A percentile compares a stretch with the other conserved stretches of the same genome.
Conservation (phyloP, 139 green algal species). For the Pleodorina starrii region DNA sequence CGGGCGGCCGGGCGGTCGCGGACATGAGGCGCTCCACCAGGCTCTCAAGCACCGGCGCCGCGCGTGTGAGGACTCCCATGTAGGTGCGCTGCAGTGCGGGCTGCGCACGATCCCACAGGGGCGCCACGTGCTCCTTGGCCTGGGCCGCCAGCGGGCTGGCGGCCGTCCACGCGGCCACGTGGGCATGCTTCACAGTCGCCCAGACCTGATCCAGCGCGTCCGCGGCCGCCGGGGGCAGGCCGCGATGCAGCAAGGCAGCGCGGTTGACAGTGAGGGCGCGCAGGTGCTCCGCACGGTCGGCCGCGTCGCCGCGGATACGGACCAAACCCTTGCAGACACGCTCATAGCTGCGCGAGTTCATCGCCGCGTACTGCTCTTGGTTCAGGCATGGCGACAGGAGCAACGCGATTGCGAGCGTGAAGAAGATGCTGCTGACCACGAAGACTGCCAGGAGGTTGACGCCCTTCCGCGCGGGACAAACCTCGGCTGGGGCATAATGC, state of each 20-base stretch:
- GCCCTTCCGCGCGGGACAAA: neutral
- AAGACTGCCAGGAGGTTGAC: neutral
- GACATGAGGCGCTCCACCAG: neutral
- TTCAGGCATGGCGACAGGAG: neutral
- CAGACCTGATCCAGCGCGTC: neutral
- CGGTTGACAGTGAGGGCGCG: neutral
- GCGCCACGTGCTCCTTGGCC: neutral
- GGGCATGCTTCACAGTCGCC: neutral
- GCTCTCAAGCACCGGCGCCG: neutral
- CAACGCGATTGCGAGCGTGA: neutral
- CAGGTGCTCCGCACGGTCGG: neutral
- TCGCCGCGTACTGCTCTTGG: neutral
- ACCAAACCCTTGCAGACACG: neutral
- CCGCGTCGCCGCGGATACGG: neutral
- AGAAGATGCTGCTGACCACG: neutral
- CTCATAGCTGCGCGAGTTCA: neutral
- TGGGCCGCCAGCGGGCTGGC: neutral
- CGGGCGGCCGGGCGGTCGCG: neutral
- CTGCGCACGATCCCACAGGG: neutral
- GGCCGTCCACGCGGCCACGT: neutral
- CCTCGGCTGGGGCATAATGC: neutral
- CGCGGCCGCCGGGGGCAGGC: neutral
- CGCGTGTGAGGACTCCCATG: neutral
- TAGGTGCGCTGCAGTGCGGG: neutral
- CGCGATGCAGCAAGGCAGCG: neutral